Conservation (phyloP, 306 rosid species). For the Prunus persica region Prunus_persica_NCBIv2 NC_034014.1:6716001-6716500, state of each 20-base stretch:
- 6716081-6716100: constrained; percentile 80
- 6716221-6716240: constrained; percentile 3
- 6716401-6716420: constrained; percentile 81
- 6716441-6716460: neutral
- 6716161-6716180: neutral
- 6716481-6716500: neutral
- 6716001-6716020: constrained; percentile 87
- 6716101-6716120: constrained; percentile 94
- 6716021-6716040: constrained; percentile 95
- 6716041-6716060: constrained; percentile 96
- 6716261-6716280: constrained; percentile 62
- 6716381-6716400: constrained; percentile 74
- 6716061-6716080: constrained; percentile 97
- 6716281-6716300: constrained; percentile 62
- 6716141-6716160: neutral
- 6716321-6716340: constrained; percentile 66
- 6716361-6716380: constrained; percentile 66
- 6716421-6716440: constrained; percentile 19
- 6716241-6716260: constrained; percentile 44
- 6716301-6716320: constrained; percentile 59
- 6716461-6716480: neutral
- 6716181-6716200: constrained; percentile 10
- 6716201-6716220: neutral
- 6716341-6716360: constrained; percentile 58
- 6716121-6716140: constrained; percentile 9